These are phyloP conservation scores for Neurospora sp. DNA, from an alignment of 495 filamentous ascomycete species.

Conservation along the genomic window DNA sequence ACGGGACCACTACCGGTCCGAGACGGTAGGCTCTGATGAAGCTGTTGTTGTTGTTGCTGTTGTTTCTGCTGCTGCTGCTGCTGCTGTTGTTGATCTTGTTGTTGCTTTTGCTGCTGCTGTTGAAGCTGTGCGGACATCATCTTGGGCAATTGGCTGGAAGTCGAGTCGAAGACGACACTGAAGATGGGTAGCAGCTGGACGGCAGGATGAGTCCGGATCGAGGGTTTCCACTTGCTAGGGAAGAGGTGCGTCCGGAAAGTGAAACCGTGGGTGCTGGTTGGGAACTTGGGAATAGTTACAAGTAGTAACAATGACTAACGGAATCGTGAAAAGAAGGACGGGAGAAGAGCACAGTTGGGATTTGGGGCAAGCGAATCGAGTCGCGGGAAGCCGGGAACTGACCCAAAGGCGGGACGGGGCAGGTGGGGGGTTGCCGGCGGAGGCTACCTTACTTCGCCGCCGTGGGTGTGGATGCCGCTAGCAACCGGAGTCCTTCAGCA, in stretches of 20 bases:
- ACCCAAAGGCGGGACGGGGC: background rate
- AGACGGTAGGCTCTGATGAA: background rate
- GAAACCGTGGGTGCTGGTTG: background rate
- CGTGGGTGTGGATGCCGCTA: background rate
- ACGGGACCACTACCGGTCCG: background rate
- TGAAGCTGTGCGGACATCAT: conserved; percentile 5
- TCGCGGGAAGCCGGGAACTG: background rate
- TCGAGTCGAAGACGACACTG: background rate
- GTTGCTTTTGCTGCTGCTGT: conserved; percentile 6
- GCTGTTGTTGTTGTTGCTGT: conserved; percentile 11
- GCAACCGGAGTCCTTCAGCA: background rate
- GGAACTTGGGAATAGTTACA: background rate
- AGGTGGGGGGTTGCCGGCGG: background rate
- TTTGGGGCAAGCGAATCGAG: background rate
- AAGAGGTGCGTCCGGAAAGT: background rate
- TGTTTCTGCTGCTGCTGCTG: background rate
- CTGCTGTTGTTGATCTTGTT: background rate
- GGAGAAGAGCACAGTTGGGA: background rate
- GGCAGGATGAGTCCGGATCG: background rate
- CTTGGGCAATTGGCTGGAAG: background rate
- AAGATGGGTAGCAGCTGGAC: too few species aligned
- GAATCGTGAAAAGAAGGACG: background rate
- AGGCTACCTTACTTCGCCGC: background rate
- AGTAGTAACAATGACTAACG: background rate
- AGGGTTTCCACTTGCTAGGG: background rate